phyloP scores from a whole-genome alignment of 257 asterid genomes.

The Plantago major region DNA sequence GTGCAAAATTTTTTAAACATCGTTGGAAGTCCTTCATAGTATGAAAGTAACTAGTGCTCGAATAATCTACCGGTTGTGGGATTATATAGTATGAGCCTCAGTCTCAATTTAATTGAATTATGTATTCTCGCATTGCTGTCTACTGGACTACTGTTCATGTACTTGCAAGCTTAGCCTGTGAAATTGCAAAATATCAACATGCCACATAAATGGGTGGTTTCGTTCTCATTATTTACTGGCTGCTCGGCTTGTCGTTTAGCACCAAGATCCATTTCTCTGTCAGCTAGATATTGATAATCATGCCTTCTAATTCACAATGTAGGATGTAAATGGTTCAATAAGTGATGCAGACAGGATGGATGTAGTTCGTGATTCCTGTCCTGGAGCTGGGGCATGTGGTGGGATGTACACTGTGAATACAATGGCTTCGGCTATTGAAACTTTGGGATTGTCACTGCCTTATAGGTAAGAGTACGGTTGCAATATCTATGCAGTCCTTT shows the following conservation, averaged over 20 bases:
- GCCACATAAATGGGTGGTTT: no score
- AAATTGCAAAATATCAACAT: neutral
- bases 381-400: conserved; percentile 99
- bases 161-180: neutral
- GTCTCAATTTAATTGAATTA: neutral
- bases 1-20: no score
- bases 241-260: neutral
- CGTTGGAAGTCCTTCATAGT: neutral
- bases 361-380: conserved; percentile 93
- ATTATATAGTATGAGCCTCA: neutral
- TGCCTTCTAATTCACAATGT: conserved; percentile 19
- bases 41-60: neutral
- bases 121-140: neutral
- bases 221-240: neutral
- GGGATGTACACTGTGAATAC: conserved; percentile 99
- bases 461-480: conserved; percentile 57
- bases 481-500: neutral
- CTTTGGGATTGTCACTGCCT: conserved; percentile 97
- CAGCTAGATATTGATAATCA: conserved; percentile 3
- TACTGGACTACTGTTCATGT: neutral
- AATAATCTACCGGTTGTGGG: neutral
- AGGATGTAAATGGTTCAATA: conserved; percentile 89
- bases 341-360: conserved; percentile 74
- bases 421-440: conserved; percentile 97
- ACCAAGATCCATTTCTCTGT: neutral